A percentile compares a stretch with the other conserved stretches of the same genome.
Evolutionary conservation across 495 filamentous ascomycete genomes (phyloP).

Genomic region (Entonaema liquescens): DNA sequence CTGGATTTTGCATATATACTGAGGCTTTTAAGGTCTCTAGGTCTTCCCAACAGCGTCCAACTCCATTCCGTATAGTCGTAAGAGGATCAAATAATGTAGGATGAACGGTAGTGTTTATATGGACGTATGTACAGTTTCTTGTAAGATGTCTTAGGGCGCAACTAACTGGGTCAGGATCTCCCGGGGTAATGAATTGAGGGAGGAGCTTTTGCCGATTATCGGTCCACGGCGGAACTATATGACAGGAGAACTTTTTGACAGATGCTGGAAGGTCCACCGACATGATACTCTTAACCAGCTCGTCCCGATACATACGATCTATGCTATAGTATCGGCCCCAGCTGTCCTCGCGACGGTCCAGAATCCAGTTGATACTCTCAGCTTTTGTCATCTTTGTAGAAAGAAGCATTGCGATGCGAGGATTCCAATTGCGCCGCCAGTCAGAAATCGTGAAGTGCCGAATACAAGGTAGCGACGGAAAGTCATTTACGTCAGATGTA

Average conservation of each 20-base stretch:
- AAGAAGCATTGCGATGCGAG: background rate
- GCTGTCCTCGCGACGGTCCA: background rate
- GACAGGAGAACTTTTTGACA: background rate
- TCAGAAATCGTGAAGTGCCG: background rate
- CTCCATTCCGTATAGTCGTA: background rate
- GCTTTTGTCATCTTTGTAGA: background rate
- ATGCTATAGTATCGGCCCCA: background rate
- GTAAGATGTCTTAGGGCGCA: background rate
- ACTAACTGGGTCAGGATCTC: background rate
- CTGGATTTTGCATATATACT: background rate
- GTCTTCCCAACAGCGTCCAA: background rate
- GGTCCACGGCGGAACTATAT: background rate
- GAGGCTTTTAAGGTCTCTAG: background rate
- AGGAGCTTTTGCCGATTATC: background rate
- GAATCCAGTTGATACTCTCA: background rate
- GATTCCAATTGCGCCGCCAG: background rate
- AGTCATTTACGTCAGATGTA: background rate
- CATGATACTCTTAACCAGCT: background rate
- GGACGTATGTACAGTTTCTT: background rate
- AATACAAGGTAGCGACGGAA: background rate
- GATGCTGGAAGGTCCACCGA: background rate
- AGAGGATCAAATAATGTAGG: background rate
- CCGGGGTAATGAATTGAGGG: background rate
- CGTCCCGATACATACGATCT: background rate
- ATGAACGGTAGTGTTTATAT: background rate